Evolutionary conservation across 2,329 filamentous ascomycete genomes (phyloP).

Genomic region (Aspergillus ustus): DNA sequence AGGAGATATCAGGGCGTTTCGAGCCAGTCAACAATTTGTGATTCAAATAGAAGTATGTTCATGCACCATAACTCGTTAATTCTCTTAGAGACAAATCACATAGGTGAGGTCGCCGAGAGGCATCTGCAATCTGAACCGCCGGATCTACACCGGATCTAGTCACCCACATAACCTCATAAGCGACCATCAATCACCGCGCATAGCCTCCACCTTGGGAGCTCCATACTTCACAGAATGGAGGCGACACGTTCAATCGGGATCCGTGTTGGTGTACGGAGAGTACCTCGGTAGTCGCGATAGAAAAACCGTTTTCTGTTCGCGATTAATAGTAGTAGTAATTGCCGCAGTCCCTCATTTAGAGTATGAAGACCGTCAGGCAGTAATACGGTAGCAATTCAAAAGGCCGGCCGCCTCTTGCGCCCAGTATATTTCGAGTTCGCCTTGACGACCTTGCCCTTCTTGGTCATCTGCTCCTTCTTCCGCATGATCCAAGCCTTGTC

Average conservation of each 20-base stretch:
- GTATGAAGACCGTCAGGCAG: not conserved
- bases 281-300: too few relatives aligned
- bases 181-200: too few relatives aligned
- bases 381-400: conserved; percentile 53
- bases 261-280: too few relatives aligned
- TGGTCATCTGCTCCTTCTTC: conserved; percentile 89
- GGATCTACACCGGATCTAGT: not conserved
- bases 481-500: conserved; percentile 57
- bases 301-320: not conserved
- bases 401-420: conserved; percentile 78
- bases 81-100: not conserved
- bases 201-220: too few relatives aligned
- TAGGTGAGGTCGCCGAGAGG: not conserved
- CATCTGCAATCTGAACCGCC: not conserved
- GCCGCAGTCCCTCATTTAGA: not conserved
- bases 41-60: not conserved
- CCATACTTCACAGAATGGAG: too few relatives aligned
- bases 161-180: too few relatives aligned
- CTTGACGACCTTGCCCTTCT: conserved; percentile 94
- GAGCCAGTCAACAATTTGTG: too few relatives aligned
- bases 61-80: conserved; percentile 5
- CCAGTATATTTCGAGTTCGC: conserved; percentile 91
- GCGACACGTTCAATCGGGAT: too few relatives aligned
- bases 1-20: too few relatives aligned
- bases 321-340: not conserved